Conservation (phyloP, 1,284 basidiomycete genomes). For the Ganoderma sinense region DNA sequence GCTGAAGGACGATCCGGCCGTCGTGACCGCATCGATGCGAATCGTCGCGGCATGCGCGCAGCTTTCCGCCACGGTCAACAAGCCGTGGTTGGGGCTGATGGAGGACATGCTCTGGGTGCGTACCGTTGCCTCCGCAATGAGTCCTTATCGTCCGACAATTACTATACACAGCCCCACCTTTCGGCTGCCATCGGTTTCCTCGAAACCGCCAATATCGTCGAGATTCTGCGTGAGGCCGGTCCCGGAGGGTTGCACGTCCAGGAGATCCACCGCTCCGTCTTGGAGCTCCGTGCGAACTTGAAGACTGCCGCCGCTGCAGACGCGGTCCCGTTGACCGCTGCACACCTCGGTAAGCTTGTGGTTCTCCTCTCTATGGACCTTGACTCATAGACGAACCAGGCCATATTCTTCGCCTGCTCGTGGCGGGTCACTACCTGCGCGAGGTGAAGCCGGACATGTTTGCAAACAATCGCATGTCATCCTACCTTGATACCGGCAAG, state of each 20-base stretch:
- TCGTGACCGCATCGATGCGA: conserved; percentile 59
- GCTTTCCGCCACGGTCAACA: conserved; percentile 61
- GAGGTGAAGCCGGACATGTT: conserved; percentile 42
- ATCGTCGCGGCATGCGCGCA: conserved; percentile 72
- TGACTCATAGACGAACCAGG: conserved; percentile 21
- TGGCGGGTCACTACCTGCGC: conserved; percentile 38
- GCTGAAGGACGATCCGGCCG: conserved; percentile 59
- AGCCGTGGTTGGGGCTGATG: conserved; percentile 26
- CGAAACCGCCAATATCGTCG: conserved; percentile 28
- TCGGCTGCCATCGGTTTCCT: conserved; percentile 16
- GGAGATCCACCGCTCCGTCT: conserved; percentile 27
- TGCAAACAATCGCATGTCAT: conserved; percentile 41
- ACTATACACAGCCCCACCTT: conserved; percentile 11
- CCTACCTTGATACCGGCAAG: conserved; percentile 65
- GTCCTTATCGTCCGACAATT: neutral
- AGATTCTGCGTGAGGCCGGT: conserved; percentile 47
- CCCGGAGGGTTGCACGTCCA: conserved; percentile 37
- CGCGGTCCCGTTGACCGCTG: conserved; percentile 8
- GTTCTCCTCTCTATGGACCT: neutral
- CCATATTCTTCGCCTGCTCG: conserved; percentile 39
- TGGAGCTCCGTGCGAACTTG: conserved; percentile 18
- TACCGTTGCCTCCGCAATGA: neutral
- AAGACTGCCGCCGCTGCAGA: conserved; percentile 25
- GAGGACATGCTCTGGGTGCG: conserved; percentile 23
- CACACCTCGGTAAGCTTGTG: conserved; percentile 10